A percentile compares a stretch with the other conserved stretches of the same genome.
Conservation (phyloP, 2,329 filamentous ascomycete species). For the Fusarium subtropicale region DNA sequence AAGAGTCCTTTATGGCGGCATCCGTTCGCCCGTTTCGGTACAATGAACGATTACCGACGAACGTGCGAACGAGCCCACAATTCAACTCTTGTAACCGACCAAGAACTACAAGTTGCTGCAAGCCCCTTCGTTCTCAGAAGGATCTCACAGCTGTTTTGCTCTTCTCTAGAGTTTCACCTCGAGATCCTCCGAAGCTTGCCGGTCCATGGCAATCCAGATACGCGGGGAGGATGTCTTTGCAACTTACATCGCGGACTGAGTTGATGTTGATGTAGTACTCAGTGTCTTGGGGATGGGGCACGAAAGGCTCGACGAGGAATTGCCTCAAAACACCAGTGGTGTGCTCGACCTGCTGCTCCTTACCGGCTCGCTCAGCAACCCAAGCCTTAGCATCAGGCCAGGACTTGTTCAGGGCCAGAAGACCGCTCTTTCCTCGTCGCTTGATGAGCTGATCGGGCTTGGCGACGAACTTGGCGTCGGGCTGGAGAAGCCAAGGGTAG, state of each 20-base stretch:
- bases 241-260: conserved; percentile 97
- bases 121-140: conserved; percentile 15
- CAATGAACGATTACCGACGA: conserved; percentile 45
- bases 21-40: conserved; percentile 55
- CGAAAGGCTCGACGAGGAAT: conserved; percentile 98
- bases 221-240: conserved; percentile 41
- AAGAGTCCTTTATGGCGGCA: conserved; percentile 50
- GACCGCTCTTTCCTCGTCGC: conserved; percentile 98
- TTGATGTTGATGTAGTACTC: conserved; percentile 99
- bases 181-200: background rate
- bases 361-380: conserved; percentile 92
- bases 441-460: conserved; percentile 99
- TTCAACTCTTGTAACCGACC: conserved; percentile 35
- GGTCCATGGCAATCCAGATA: conserved; percentile 20
- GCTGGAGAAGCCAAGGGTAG: conserved; percentile 92
- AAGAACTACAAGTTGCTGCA: conserved; percentile 38
- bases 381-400: conserved; percentile 95
- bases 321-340: conserved; percentile 88
- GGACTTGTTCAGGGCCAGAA: conserved; percentile 95
- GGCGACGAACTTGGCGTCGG: conserved; percentile 92
- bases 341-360: conserved; percentile 92
- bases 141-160: conserved; percentile 12
- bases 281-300: conserved; percentile 92
- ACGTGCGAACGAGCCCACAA: conserved; percentile 44
- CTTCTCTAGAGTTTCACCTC: background rate